Evolutionary conservation across 163 green algal species (phyloP), one percentile per base, ranked within the genome.

Genomic region (Scenedesmus sp.): DNA sequence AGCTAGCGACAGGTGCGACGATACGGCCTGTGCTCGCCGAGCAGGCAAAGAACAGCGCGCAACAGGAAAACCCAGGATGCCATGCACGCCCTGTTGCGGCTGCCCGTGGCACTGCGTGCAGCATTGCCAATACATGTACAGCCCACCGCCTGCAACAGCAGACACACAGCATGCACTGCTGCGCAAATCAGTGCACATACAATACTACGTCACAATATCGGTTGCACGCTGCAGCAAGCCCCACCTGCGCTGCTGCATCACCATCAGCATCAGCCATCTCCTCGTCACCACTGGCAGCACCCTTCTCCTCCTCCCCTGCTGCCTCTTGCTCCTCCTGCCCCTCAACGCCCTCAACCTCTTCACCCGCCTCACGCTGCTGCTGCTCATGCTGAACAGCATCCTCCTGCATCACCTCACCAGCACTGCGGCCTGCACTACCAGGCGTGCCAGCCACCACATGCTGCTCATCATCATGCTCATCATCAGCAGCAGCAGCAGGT

Each of bases 251-350:
- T 9, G 20, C 46, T 79, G 70, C 23, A 18, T 6, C 70, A 79
- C 70, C 23, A 8, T 85, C 77, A 85, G 9, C 77, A 57, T 85
- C 77, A 18, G 77, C 77, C 77, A 85, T 85, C 46, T 85, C 77
- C 8, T 85, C 77, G 46, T 85, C 77, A 26, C 13, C 77, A 62
- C 9, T n/a, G 15, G 13, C 46, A n/a, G 77, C 77, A 57, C 7
- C 77, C 2, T 26, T 34, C 9, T 59, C 10, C 26, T 54, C 76
- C 4, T 54, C 26, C 26, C 26, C 18, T 55, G 7, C 74, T 83
- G 74, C 74, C 23, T 4, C 74, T 52, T 18, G 26, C 76, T 56
- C 12, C 76, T 59, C 10, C 4, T 54, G 2, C 76, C 18, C 23
- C 2, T 84, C 76, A 8, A 4, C 76, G 2, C 10, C 76, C 26